Percentiles rank a stretch among this genome's conserved stretches.
phyloP scores from a whole-genome alignment of 768 basidiomycete species.

The Pisolithus orientalis region DNA sequence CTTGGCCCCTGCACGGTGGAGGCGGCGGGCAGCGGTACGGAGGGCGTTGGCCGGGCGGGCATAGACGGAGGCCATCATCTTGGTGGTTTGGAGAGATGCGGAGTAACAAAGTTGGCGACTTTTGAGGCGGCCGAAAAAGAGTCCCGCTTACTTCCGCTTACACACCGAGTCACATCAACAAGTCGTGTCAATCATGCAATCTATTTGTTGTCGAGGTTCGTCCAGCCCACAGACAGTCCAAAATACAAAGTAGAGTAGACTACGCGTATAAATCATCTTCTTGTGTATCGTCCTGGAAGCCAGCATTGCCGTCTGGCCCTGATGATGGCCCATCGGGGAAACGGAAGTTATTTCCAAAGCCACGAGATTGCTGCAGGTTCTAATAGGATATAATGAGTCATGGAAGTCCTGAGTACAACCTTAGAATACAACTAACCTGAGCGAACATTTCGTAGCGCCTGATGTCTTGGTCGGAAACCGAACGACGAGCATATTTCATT shows the following conservation, averaged over 20 bases:
- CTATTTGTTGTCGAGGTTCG: neutral
- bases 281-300: constrained; percentile 77
- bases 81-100: constrained; percentile 24
- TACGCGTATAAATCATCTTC: constrained; percentile 93
- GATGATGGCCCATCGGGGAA: constrained; percentile 72
- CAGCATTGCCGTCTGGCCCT: constrained; percentile 57
- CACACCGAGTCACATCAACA: neutral
- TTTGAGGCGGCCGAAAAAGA: neutral
- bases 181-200: neutral
- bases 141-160: neutral
- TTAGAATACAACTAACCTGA: constrained; percentile 45
- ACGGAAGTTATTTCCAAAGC: constrained; percentile 94
- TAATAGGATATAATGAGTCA: constrained; percentile 24
- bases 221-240: neutral
- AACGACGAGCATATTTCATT: constrained; percentile 95
- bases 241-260: neutral
- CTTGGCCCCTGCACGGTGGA: constrained; percentile 43
- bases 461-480: constrained; percentile 94
- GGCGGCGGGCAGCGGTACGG: constrained; percentile 61
- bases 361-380: constrained; percentile 88
- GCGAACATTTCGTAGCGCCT: constrained; percentile 98
- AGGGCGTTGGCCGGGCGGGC: constrained; percentile 61
- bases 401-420: constrained; percentile 1
- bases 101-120: neutral
- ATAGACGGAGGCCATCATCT: constrained; percentile 59